Percentiles rank a stretch among this genome's conserved stretches.
These are phyloP conservation scores for Pleurotus giganteus DNA, from an alignment of 768 basidiomycete species.

Conservation along the genomic window DNA sequence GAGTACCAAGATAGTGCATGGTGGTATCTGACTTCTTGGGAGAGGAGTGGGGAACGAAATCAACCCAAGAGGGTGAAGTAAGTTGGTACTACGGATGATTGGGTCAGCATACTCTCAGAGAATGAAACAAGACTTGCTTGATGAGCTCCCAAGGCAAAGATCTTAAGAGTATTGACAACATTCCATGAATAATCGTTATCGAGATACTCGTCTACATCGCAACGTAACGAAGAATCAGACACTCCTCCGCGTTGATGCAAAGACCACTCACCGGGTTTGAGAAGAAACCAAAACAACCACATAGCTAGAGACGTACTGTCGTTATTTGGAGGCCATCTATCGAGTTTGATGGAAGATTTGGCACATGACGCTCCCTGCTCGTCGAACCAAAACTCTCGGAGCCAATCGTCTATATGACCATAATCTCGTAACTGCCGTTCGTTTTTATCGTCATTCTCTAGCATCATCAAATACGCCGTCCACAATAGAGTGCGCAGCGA, in stretches of 20 bases:
- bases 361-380: slow-evolving; percentile 54
- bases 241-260: too few relatives aligned
- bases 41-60: slow-evolving; percentile 39
- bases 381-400: slow-evolving; percentile 67
- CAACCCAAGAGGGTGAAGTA: slow-evolving; percentile 54
- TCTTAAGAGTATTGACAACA: slow-evolving; percentile 50
- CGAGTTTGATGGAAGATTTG: slow-evolving; percentile 34
- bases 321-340: slow-evolving; percentile 57
- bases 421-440: slow-evolving; percentile 68
- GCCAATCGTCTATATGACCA: slow-evolving; percentile 60
- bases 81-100: slow-evolving; percentile 54
- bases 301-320: slow-evolving; percentile 58
- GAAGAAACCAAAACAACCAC: slow-evolving; percentile 79
- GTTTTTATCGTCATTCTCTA: slow-evolving; percentile 80
- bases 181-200: slow-evolving; percentile 39
- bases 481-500: slow-evolving; percentile 52
- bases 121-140: slow-evolving; percentile 26
- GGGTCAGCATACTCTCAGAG: slow-evolving; percentile 12
- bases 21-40: slow-evolving; percentile 4
- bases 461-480: slow-evolving; percentile 72
- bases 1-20: slow-evolving; percentile 43
- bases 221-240: background rate
- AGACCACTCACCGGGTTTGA: slow-evolving; percentile 51
- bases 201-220: slow-evolving; percentile 43
- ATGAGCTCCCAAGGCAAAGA: slow-evolving; percentile 69